These are phyloP conservation scores for Adansonia digitata DNA, from an alignment of 345 rosid species.

Conservation along the genomic window DNA sequence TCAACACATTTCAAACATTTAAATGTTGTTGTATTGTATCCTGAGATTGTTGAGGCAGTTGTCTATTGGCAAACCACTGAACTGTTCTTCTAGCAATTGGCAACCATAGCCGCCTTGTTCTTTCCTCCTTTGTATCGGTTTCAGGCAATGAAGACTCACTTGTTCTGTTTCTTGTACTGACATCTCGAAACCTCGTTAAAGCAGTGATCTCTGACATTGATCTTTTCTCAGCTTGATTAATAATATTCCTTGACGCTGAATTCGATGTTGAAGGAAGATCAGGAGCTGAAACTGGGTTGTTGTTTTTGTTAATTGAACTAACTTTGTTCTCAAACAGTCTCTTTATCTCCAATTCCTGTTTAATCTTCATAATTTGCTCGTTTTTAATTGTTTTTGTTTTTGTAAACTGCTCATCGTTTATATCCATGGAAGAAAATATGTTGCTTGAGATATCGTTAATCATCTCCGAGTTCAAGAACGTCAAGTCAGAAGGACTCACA, in stretches of 20 bases:
- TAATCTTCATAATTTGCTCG: conserved; percentile 32
- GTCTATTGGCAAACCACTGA: conserved; percentile 72
- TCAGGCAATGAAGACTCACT: conserved; percentile 22
- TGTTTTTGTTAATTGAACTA: conserved; percentile 25
- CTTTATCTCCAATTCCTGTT: conserved; percentile 63
- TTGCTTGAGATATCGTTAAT: conserved; percentile 46
- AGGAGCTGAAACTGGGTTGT: neutral
- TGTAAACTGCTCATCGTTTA: neutral
- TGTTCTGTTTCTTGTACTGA: conserved; percentile 20
- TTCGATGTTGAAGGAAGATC: conserved; percentile 25
- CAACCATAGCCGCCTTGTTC: conserved; percentile 55
- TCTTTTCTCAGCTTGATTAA: conserved; percentile 43
- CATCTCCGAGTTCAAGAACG: conserved; percentile 73
- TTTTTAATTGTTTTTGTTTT: conserved; percentile 19
- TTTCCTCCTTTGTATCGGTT: conserved; percentile 33
- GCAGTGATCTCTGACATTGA: conserved; percentile 72
- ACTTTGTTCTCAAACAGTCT: conserved; percentile 45
- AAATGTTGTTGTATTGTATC: conserved; percentile 24
- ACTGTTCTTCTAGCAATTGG: conserved; percentile 72
- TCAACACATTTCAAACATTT: conserved; percentile 20
- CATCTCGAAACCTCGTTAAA: conserved; percentile 45
- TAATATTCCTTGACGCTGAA: conserved; percentile 25
- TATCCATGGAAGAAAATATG: conserved; percentile 36
- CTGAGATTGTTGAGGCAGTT: conserved; percentile 33
- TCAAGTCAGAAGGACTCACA: conserved; percentile 73